These are phyloP conservation scores for Saccharomycopsis fibuligera DNA, from an alignment of 805 yeast genomes.

Conservation along the genomic window DNA sequence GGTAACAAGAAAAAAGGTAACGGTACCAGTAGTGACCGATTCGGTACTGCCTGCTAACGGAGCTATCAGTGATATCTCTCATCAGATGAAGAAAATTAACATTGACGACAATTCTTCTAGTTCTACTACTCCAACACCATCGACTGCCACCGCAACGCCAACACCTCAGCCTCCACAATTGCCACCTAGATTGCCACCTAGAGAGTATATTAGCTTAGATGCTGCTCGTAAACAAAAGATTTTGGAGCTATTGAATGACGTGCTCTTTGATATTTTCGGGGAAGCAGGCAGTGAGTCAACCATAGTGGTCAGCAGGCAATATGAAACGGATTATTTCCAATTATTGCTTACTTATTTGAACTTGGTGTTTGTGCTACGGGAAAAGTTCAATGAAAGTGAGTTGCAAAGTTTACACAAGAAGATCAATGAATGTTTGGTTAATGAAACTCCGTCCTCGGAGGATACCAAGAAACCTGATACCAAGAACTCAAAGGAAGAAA, in stretches of 20 bases:
- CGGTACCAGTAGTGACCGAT: not conserved
- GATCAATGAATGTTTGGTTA: not conserved
- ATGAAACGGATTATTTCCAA: slow-evolving; percentile 31
- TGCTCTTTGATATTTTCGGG: slow-evolving; percentile 33
- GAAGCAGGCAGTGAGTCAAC: slow-evolving; percentile 15
- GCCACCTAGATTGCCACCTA: slow-evolving; percentile 38
- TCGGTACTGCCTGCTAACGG: not conserved
- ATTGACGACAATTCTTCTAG: slow-evolving; percentile 6
- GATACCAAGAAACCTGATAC: too few species aligned
- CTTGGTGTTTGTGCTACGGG: slow-evolving; percentile 31
- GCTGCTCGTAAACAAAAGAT: slow-evolving; percentile 38
- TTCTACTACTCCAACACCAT: not conserved
- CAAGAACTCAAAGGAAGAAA: too few species aligned
- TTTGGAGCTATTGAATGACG: slow-evolving; percentile 34
- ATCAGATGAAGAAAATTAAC: slow-evolving; percentile 14
- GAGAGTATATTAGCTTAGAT: slow-evolving; percentile 38
- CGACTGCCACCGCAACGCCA: slow-evolving; percentile 1
- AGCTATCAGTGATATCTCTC: not conserved
- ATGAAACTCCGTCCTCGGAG: not conserved
- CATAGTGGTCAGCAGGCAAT: slow-evolving; percentile 22
- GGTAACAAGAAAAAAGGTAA: slow-evolving; percentile 32
- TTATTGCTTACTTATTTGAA: slow-evolving; percentile 52
- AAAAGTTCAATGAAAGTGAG: not conserved
- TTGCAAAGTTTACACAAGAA: not conserved
- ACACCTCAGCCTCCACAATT: too few species aligned